Evolutionary conservation across 768 basidiomycete species (phyloP), one percentile per base, ranked within the genome.

Genomic region (Phylloporus rhodoxanthus): DNA sequence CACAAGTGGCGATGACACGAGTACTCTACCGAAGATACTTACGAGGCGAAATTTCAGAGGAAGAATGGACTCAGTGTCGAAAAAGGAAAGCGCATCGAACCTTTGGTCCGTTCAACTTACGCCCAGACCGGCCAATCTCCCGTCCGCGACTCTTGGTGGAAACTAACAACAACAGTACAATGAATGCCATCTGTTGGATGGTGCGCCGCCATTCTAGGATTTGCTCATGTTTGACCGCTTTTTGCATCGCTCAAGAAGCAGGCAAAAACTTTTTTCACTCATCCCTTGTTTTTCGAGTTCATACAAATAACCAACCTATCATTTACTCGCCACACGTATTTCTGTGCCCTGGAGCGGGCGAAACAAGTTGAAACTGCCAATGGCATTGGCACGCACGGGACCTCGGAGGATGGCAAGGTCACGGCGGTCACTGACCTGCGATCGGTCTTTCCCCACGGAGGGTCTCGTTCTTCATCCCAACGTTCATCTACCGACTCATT

Each of bases 61-160:
- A 69, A 4, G 81, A 83, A 58, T 82, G 81, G 81, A 68, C 69
- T 19, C n/a, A n/a, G n/a, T 72, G 71, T 40, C 63, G 81, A 20
- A 73, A 68, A 48, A 68, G 60, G 43, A 72, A 81, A 51, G 77
- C 78, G 0, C 74, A 78, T 68, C 65, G 70, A 19, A 75, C 64
- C 7, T 69, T 65, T 5, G 79, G 78, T 2, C 79, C 79, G 9
- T 51, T 79, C 21, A 81, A 76, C 61, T 48, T 80, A 19, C 70
- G 82, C 2, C 74, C 75, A n/a, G n/a, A n/a, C n/a, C n/a, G n/a
- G n/a, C n/a, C n/a, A 52, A 66, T 58, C 67, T 79, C 14, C 74
- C 77, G 0, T 76, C 73, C 54, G 75, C 79, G 67, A 78, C 80
- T 5, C 45, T 73, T 1, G 69, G 70, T 5, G 5, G 6, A 4